These are phyloP conservation scores for Kodamaea fukazawae DNA, from an alignment of 805 yeast species.

Conservation along the genomic window DNA sequence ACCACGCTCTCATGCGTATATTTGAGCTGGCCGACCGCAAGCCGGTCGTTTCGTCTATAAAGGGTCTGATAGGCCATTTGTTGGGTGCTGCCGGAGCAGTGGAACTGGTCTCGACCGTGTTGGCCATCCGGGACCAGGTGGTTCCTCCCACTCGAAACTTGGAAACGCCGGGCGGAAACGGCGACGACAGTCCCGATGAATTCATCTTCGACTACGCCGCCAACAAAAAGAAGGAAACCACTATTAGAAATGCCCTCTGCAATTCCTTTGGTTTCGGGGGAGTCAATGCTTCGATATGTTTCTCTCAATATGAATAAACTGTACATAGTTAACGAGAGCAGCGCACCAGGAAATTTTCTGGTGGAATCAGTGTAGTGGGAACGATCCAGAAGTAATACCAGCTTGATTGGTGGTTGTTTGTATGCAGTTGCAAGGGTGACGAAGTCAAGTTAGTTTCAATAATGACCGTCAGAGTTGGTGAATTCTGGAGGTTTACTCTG, in stretches of 20 bases:
- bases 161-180: conserved; percentile 47
- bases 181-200: conserved; percentile 37
- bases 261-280: conserved; percentile 99
- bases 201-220: conserved; percentile 58
- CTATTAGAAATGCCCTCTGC: conserved; percentile 61
- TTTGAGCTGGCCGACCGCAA: conserved; percentile 25
- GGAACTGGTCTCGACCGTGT: conserved; percentile 77
- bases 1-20: conserved; percentile 58
- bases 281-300: conserved; percentile 74
- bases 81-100: conserved; percentile 96
- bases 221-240: conserved; percentile 36
- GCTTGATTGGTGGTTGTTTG: too few relatives aligned
- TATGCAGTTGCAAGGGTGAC: too few relatives aligned
- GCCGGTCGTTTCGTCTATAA: conserved; percentile 71
- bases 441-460: too few relatives aligned
- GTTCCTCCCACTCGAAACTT: conserved; percentile 85
- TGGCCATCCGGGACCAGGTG: conserved; percentile 54
- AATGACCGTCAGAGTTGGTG: too few relatives aligned
- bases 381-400: too few relatives aligned
- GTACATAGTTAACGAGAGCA: too few relatives aligned
- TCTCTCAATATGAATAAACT: conserved; percentile 24
- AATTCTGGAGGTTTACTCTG: too few relatives aligned
- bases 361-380: too few relatives aligned
- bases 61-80: conserved; percentile 91
- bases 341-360: too few relatives aligned